Percentiles rank a stretch among this genome's conserved stretches.
These are phyloP conservation scores for Hypocreales sp. DNA, from an alignment of 2,329 filamentous ascomycete genomes.

Conservation along the genomic window DNA sequence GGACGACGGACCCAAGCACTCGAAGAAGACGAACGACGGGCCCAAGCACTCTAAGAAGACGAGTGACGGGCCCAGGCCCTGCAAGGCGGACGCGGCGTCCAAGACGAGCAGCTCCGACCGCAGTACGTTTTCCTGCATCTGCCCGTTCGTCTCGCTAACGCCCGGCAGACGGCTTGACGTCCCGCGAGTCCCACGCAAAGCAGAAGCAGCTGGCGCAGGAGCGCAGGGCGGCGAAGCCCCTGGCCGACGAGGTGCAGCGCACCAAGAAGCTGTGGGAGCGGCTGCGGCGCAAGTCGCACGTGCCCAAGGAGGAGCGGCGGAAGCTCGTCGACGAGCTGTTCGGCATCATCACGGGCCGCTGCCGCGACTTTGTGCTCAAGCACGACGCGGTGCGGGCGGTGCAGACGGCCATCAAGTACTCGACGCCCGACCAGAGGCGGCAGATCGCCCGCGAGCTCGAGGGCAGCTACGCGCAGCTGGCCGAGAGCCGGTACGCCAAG, in stretches of 20 bases:
- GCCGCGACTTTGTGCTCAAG: conserved; percentile 96
- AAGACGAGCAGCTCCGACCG: no score
- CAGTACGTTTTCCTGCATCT: conserved; percentile 23
- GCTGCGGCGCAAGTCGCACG: conserved; percentile 81
- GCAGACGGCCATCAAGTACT: conserved; percentile 94
- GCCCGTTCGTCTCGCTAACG: no score
- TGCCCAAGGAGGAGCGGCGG: conserved; percentile 77
- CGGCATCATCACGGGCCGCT: conserved; percentile 73
- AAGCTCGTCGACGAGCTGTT: conserved; percentile 81
- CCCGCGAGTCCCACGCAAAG: conserved; percentile 79
- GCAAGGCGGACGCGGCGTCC: conserved; percentile 18
- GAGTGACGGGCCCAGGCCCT: conserved; percentile 15
- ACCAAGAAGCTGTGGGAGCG: conserved; percentile 97
- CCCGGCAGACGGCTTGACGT: conserved; percentile 29
- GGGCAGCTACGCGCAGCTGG: conserved; percentile 69
- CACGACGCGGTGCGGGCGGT: conserved; percentile 95
- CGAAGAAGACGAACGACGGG: conserved; percentile 20
- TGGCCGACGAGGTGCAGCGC: conserved; percentile 75
- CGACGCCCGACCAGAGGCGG: conserved; percentile 67
- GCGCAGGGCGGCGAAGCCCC: conserved; percentile 81
- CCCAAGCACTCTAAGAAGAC: conserved; percentile 15
- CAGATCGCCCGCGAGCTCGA: conserved; percentile 77
- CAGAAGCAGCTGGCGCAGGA: conserved; percentile 81
- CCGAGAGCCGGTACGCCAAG: conserved; percentile 93
- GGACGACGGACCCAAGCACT: conserved; percentile 15